Evolutionary conservation across 345 rosid species (phyloP).

Genomic region (Eucalyptus leucophloia): DNA sequence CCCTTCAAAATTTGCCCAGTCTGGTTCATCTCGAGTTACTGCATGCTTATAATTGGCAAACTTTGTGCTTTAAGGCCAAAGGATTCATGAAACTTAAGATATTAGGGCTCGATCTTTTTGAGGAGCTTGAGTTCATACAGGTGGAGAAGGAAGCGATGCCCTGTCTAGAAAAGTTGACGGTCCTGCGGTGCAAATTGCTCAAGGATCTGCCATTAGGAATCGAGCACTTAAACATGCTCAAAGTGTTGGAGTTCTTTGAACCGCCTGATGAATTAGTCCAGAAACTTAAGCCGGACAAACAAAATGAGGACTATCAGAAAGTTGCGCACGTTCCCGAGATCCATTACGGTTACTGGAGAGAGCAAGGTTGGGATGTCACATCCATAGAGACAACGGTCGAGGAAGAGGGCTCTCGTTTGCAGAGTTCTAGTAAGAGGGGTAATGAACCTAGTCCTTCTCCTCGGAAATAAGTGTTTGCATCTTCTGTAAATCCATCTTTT

Average conservation of each 20-base stretch:
- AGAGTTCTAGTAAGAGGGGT: background rate
- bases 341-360: conserved; percentile 9
- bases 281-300: background rate
- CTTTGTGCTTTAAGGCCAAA: conserved; percentile 1
- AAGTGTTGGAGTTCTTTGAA: conserved; percentile 17
- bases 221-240: conserved; percentile 9
- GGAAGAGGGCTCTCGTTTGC: background rate
- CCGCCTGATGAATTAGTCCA: conserved; percentile 14
- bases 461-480: background rate
- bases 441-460: background rate
- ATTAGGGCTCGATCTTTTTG: conserved; percentile 15
- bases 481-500: background rate
- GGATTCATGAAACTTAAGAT: conserved; percentile 18
- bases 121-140: conserved; percentile 1
- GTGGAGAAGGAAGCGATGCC: conserved; percentile 18
- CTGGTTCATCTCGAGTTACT: conserved; percentile 20
- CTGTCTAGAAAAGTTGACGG: conserved; percentile 3
- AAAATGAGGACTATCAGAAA: conserved; percentile 3
- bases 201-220: conserved; percentile 11
- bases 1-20: conserved; percentile 15
- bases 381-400: background rate
- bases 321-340: conserved; percentile 16
- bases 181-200: conserved; percentile 10
- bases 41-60: conserved; percentile 4
- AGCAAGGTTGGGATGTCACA: conserved; percentile 16